Base-by-base conservation (phyloP, 306 rosid species). In the Geum urbanum region DNA sequence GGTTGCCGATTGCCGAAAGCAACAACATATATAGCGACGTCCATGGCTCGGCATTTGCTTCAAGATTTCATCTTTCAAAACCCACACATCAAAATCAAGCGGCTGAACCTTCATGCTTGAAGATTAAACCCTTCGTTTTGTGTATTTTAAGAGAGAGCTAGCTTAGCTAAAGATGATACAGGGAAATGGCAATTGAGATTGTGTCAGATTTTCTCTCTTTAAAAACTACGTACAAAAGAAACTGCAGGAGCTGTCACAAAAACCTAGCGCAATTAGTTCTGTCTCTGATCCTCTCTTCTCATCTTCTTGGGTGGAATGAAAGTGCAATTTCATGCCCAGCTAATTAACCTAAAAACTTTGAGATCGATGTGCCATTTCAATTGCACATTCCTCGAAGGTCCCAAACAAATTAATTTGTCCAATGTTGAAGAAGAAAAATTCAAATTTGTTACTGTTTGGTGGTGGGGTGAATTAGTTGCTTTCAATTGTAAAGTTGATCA, bases 121-220 rank as follows among this genome's bases (percentile, higher is more conserved):
- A 32, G 40, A 16, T 66, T 27, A 35, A 59, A 59, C 40, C 67
- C 8, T 27, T 27, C 15, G 20, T 9, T 57, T 27, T 77, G 16
- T 8, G 15, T 41, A 48, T 66, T 13, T 37, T 44, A 65, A 19
- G 76, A 46, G 54, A 49, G 18, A 63, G 65, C 64, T 69, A 55
- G 53, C 18, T 13, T 59, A 40, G 64, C 43, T 15, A 59, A 12
- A 10, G 19, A 59, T 59, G 49, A 22, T 55, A 24, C 7, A 64
- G 22, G 50, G 14, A 74, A 71, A 71, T 60, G 78, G 79, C 77
- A 27, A 59, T 62, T 65, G 60, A 32, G 72, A 41, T 22, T 41
- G 61, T 71, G 79, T 75, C 78, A 77, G 80, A 61, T 54, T 60
- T 44, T 24, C 37, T 32, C 37, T 35, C 80, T 75, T 64, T 32